Base-by-base conservation (phyloP, 805 yeast species). In the Myxozyma neotropica region DNA sequence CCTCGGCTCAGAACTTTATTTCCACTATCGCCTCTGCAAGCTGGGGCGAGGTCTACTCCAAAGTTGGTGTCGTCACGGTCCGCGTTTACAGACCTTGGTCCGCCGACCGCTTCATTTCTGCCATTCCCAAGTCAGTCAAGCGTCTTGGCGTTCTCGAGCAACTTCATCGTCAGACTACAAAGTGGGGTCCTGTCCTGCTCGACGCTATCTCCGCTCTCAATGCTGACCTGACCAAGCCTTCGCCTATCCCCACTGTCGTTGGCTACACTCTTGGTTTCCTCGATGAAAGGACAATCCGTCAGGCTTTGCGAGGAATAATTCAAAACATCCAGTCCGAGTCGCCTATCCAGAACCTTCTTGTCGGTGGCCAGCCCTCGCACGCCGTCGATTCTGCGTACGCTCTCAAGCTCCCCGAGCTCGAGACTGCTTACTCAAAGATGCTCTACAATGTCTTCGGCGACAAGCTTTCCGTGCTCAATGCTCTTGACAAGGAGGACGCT, bases 61-160 rank as follows among this genome's bases (percentile, higher is more conserved):
- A 73, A 44, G 76, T 78, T 19, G 81, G 84, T 43, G 70, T 87
- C 33, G 73, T 88, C 46, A 74, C 82, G 7, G 77, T 89, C 47
- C 82, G 86, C 42, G 81, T 82, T 33, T 87, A 87, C 76, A 82
- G 89, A 69, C 96, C 97, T 2, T 88, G 91, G 77, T 75, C 80
- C 59, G 77, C 85, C 51, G 71, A 76, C n/a, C 71, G 77, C 15
- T 75, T 89, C 29, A 74, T 83, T 51, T 65, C 75, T 0, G 68
- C 75, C 1, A 71, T 88, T 43, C 92, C 93, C 27, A 62, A 78
- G 1, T 72, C 83, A 7, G 82, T 83, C 55, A 77, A 78, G 61
- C 78, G 80, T 27, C 75, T 92, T 53, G 81, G 84, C 12, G 80
- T 87, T 17, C 77, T 88, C 24, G 88, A 88, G 69, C 96, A 91